Percentiles rank a stretch among this genome's conserved stretches.
Conservation (phyloP, 176 grass and related monocot species). For the Phragmites australis region DNA sequence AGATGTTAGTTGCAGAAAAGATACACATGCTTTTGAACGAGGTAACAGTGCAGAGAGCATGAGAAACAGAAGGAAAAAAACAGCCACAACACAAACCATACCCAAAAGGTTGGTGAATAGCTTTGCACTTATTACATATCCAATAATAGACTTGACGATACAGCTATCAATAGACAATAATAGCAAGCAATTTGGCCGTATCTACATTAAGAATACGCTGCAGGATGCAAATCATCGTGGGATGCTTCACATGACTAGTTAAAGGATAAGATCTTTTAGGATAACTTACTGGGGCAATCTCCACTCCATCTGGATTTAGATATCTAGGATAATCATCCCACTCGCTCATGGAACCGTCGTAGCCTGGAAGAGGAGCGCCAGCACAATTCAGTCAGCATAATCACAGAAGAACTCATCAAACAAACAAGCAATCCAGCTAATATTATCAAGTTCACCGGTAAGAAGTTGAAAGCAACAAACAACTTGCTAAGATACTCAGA, state of each 20-base stretch:
- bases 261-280: neutral
- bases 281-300: conserved; percentile 69
- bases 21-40: neutral
- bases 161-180: conserved; percentile 38
- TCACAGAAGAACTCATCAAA: neutral
- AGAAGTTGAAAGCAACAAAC: neutral
- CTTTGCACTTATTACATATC: conserved; percentile 41
- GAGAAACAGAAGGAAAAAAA: conserved; percentile 15
- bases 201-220: conserved; percentile 28
- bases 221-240: conserved; percentile 27
- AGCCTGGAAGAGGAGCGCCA: conserved; percentile 49
- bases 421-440: neutral
- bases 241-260: neutral
- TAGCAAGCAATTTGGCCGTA: conserved; percentile 40
- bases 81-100: conserved; percentile 23
- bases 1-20: conserved; percentile 40
- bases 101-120: conserved; percentile 19
- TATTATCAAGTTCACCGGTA: neutral
- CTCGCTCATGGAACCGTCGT: conserved; percentile 71
- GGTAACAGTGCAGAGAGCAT: neutral
- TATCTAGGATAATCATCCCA: conserved; percentile 90
- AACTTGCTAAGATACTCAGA: neutral
- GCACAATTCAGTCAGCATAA: conserved; percentile 9
- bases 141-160: conserved; percentile 40
- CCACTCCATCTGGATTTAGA: conserved; percentile 72